Conservation (phyloP, 441 rosid genomes). For the Populus hybrid region DNA sequence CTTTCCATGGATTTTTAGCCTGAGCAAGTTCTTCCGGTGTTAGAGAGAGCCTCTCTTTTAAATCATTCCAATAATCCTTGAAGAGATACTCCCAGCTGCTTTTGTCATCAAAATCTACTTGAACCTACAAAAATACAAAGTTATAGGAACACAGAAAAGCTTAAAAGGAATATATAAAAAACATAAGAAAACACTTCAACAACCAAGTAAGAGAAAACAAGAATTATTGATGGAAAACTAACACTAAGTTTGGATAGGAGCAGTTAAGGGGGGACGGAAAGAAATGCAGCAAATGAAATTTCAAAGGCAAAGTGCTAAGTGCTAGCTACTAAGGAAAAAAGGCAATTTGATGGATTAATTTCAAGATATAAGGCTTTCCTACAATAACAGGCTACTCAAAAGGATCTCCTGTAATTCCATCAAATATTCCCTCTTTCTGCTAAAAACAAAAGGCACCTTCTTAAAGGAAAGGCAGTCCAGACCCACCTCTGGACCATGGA, state of each 20-base stretch:
- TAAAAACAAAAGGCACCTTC: too few relatives aligned
- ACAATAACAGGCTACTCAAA: neutral
- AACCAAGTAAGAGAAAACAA: neutral
- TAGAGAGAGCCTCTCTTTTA: constrained; percentile 62
- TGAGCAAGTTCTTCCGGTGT: constrained; percentile 61
- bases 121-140: constrained; percentile 43
- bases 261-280: neutral
- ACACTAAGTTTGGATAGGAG: neutral
- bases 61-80: constrained; percentile 86
- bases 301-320: neutral
- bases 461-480: neutral
- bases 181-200: neutral
- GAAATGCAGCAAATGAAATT: neutral
- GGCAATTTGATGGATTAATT: neutral
- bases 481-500: neutral
- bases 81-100: constrained; percentile 92
- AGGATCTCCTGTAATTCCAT: neutral
- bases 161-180: too few relatives aligned
- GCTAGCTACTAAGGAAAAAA: neutral
- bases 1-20: constrained; percentile 75
- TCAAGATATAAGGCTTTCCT: neutral
- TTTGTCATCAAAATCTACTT: constrained; percentile 82
- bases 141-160: neutral
- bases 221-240: neutral
- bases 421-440: neutral